Conservation (phyloP, 2,329 filamentous ascomycete species). For the Xylariaceae sp. region DNA sequence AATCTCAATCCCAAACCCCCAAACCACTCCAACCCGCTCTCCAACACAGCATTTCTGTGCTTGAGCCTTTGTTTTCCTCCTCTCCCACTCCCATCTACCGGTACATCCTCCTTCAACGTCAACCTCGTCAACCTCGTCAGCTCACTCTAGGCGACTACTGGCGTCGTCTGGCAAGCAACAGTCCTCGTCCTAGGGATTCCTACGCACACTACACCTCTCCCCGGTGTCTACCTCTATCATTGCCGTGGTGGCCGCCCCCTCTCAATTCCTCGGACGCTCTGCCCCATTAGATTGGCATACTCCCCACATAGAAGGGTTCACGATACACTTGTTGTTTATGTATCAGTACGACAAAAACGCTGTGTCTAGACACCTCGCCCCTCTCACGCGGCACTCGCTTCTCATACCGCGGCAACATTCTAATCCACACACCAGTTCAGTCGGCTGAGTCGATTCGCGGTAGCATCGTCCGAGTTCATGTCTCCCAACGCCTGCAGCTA, state of each 20-base stretch:
- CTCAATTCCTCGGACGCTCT: conserved; percentile 16
- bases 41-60: conserved; percentile 9
- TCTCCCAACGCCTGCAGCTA: conserved; percentile 49
- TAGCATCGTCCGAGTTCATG: conserved; percentile 50
- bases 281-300: conserved; percentile 20
- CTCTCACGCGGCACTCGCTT: conserved; percentile 95
- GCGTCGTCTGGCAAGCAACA: conserved; percentile 1
- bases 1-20: background rate
- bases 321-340: conserved; percentile 71
- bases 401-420: conserved; percentile 92
- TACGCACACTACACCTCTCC: background rate
- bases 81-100: background rate
- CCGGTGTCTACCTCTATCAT: background rate
- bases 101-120: background rate
- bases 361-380: conserved; percentile 83
- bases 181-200: conserved; percentile 7
- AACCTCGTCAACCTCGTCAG: background rate
- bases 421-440: conserved; percentile 83
- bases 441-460: conserved; percentile 67
- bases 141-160: background rate
- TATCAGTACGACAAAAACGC: conserved; percentile 91
- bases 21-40: conserved; percentile 6
- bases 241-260: conserved; percentile 17
- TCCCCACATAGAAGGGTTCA: conserved; percentile 35
- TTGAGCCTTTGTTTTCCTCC: conserved; percentile 4